A percentile compares a stretch with the other conserved stretches of the same genome.
phyloP scores from a whole-genome alignment of 441 rosid species.

The Syzygium malaccense region DNA sequence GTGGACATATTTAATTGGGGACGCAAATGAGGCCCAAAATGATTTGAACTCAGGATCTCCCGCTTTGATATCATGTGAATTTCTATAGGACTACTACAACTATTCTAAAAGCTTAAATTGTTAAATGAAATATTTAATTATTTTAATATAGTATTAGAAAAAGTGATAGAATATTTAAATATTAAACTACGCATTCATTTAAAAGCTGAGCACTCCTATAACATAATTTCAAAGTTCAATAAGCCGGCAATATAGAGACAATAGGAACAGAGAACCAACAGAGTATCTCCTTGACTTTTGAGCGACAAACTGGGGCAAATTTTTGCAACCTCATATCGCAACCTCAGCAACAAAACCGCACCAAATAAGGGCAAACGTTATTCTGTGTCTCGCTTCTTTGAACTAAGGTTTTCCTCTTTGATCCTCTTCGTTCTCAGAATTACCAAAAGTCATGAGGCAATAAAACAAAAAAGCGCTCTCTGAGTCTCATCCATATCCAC shows the following conservation, averaged over 20 bases:
- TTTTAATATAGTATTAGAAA: too few relatives aligned
- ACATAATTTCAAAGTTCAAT: neutral
- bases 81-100: too few relatives aligned
- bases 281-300: constrained; percentile 58
- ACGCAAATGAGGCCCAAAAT: too few relatives aligned
- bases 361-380: neutral
- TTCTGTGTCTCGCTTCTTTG: neutral
- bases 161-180: too few relatives aligned
- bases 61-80: too few relatives aligned
- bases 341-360: constrained; percentile 41
- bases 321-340: constrained; percentile 39
- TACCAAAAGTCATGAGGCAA: neutral
- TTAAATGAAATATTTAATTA: too few relatives aligned
- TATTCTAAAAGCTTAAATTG: too few relatives aligned
- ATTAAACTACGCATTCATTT: constrained; percentile 7
- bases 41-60: too few relatives aligned
- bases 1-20: too few relatives aligned
- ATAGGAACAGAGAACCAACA: neutral
- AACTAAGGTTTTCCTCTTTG: neutral
- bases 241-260: neutral
- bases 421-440: neutral
- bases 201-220: constrained; percentile 86
- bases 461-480: neutral
- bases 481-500: neutral
- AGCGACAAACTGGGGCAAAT: constrained; percentile 46